Percentiles rank a stretch among this genome's conserved stretches.
These are phyloP conservation scores for Lentinus brumalis DNA, from an alignment of 768 basidiomycete species.

Conservation along the genomic window DNA sequence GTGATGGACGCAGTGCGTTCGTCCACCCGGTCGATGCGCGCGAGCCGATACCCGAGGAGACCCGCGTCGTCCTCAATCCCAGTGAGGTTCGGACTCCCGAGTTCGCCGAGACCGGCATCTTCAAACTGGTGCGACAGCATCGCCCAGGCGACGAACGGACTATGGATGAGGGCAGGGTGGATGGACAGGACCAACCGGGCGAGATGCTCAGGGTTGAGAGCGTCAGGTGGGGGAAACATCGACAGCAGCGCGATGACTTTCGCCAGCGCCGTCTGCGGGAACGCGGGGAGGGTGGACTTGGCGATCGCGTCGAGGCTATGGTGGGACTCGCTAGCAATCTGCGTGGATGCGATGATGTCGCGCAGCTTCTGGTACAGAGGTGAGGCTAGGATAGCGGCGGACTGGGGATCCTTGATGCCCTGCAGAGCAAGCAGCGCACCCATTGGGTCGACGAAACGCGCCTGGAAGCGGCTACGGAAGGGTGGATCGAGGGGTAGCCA, in stretches of 20 bases:
- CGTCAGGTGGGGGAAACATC: slow-evolving; percentile 49
- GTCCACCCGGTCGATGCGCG: slow-evolving; percentile 42
- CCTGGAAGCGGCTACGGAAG: slow-evolving; percentile 69
- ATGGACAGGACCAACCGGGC: slow-evolving; percentile 56
- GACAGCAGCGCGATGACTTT: slow-evolving; percentile 50
- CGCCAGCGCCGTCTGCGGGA: slow-evolving; percentile 62
- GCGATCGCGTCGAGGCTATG: slow-evolving; percentile 55
- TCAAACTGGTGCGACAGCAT: slow-evolving; percentile 56
- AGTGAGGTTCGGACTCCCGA: slow-evolving; percentile 49
- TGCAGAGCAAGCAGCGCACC: slow-evolving; percentile 50
- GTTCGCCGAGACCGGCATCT: slow-evolving; percentile 53
- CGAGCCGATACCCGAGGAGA: slow-evolving; percentile 53
- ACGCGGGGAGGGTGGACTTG: slow-evolving; percentile 55
- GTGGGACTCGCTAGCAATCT: slow-evolving; percentile 62
- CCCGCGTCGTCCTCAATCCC: slow-evolving; percentile 40
- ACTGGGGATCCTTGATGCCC: slow-evolving; percentile 19
- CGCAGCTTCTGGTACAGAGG: slow-evolving; percentile 47
- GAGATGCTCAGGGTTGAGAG: slow-evolving; percentile 49
- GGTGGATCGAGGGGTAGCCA: slow-evolving; percentile 67
- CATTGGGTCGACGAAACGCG: slow-evolving; percentile 64
- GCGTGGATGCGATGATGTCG: slow-evolving; percentile 60
- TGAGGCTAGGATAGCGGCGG: neutral
- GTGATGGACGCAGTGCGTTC: slow-evolving; percentile 42
- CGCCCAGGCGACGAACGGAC: slow-evolving; percentile 64
- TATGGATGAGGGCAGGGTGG: slow-evolving; percentile 59